Evolutionary conservation across 106 monocot genomes (phyloP), one percentile per base, ranked within the genome.

Genomic region (Dendrobium chrysotoxum): DNA sequence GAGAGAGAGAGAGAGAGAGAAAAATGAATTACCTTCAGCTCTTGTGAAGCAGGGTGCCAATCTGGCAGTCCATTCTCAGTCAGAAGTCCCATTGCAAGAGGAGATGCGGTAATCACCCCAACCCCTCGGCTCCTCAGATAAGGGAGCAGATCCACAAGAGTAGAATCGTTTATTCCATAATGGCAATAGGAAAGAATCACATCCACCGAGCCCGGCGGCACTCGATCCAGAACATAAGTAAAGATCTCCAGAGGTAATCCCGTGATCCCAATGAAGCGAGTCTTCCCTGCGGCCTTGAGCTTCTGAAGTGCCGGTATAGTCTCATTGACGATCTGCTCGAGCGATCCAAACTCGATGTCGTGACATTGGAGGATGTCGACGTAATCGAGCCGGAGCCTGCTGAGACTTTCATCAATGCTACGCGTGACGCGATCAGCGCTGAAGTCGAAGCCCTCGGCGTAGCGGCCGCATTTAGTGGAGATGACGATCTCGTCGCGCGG

Each of bases 311-410:
- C 94, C 20, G 94, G 94, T 26, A 96, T 96, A 8, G 96, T 96
- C 90, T 96, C 96, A 57, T 90, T 89, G 80, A 94, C 90, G 64
- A 94, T 92, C 93, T 92, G 96, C 76, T 97, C 94, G 77, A 97
- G 96, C 73, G 87, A 84, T 12, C 80, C 90, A 71, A 97, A 97
- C 86, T 97, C 96, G 75, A 94, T 97, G 71, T 97, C 96, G 78
- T 97, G 96, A 80, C 93, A 94, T 11, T 97, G 93, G 75, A 97
- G 80, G 50, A 97, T 92, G 78, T 97, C 94, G 13, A 97, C 94
- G 84, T 94, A 97, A 75, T 97, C 94, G 30, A 97, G 82, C 67
- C 87, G 84, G 72, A 97, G 81, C 40, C 94, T 81, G 0, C 47
- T 65, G 44, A 97, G 89, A 85, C 94, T 94, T 86, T 97, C 96